Evolutionary conservation across 2,329 filamentous ascomycete genomes (phyloP), one percentile per base, ranked within the genome.

Genomic region (Trichophyton rubrum): DNA sequence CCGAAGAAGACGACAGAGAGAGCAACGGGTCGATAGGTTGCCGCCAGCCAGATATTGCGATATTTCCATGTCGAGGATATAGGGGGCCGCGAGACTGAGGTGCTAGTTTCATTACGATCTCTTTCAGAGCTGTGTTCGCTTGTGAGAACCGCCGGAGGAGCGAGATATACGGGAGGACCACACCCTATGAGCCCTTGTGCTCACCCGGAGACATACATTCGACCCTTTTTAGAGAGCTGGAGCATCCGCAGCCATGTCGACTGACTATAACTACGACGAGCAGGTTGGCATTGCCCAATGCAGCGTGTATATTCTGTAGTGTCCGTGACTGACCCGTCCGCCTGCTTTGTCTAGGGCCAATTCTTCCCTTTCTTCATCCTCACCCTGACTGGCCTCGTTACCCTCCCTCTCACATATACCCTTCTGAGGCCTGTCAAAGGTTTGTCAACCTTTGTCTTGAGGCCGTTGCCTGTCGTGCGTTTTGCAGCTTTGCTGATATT

Each of bases 281-380:
- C 85, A 93, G 84, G 87, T 87, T 72, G 65, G 75, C 41, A 35
- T 8, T 15, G 6, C 11, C 30, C 35, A 27, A 56, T 60, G 22
- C 41, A 49, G 17, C 3, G 9, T 20, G 22, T 17, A 24, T 35
- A 30, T 30, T 8, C 20, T 61, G 27, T 56, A 22, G n/a, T 45
- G 27, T 8, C 49, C 38, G 40, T 59, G 40, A 49, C 58, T 40
- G 15, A 56, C 53, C 6, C 43, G 38, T 49, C 33, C 2, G 15
- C 9, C 35, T 24, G 41, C 3, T 22, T 27, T 13, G n/a, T 47
- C 35, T 49, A 59, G 84, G 91, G 90, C 69, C 89, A 96, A 83
- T 96, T 96, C 80, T 99, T 96, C 81, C 93, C 95, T 67, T 96
- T 95, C 83, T 99, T 99, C 80, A 87, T 97, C 77, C 85, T 96